phyloP scores from a whole-genome alignment of 2,329 filamentous ascomycete genomes.

The Penicillium sp. region DNA sequence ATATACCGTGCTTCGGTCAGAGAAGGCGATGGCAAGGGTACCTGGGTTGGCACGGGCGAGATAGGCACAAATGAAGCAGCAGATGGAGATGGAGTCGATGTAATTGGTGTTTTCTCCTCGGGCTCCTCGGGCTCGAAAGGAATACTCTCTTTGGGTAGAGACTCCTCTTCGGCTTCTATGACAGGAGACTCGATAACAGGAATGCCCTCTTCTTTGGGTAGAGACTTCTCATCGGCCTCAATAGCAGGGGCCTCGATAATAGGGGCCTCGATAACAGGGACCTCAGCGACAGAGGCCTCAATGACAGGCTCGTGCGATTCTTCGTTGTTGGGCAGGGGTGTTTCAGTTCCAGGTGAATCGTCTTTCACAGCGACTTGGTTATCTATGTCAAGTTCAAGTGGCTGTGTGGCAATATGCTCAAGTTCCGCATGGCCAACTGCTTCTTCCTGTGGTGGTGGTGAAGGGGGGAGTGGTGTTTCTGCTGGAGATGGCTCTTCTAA shows the following conservation, averaged over 20 bases:
- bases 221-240: background rate
- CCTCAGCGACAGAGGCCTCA: conserved; percentile 1
- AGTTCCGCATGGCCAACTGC: background rate
- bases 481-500: background rate
- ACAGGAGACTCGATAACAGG: too few species aligned
- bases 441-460: background rate
- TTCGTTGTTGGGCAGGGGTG: conserved; percentile 10
- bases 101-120: conserved; percentile 20
- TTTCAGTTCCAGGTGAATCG: conserved; percentile 15
- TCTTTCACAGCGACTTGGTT: conserved; percentile 22
- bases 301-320: background rate
- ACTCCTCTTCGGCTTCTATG: background rate
- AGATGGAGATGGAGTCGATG: conserved; percentile 21
- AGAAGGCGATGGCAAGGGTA: conserved; percentile 34
- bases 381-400: conserved; percentile 9
- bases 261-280: background rate
- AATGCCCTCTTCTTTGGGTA: background rate
- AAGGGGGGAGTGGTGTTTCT: background rate
- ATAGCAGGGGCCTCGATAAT: background rate
- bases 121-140: background rate
- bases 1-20: conserved; percentile 31
- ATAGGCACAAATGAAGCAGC: conserved; percentile 24
- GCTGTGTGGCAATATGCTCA: background rate
- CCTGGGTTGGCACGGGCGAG: conserved; percentile 23
- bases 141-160: conserved; percentile 1